Conservation (phyloP, 2,329 filamentous ascomycete species). For the Diaporthe vexans region DNA sequence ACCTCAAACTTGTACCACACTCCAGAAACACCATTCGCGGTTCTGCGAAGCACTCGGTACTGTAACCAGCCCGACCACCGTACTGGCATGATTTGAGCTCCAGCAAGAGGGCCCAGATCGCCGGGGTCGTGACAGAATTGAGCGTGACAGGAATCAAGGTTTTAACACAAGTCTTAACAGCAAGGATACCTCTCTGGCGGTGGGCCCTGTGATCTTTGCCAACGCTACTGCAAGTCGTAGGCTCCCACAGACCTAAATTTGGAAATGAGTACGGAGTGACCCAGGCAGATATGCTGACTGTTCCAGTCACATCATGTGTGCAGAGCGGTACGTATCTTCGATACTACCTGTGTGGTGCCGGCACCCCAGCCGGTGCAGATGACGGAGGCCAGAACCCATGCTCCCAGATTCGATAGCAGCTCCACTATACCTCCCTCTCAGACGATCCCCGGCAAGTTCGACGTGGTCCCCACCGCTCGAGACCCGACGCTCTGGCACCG, state of each 20-base stretch:
- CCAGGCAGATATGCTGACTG: background rate
- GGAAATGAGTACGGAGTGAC: conserved; percentile 29
- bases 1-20: conserved; percentile 5
- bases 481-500: conserved; percentile 25
- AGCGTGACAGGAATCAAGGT: conserved; percentile 28
- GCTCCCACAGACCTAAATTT: conserved; percentile 36
- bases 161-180: conserved; percentile 16
- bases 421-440: conserved; percentile 31
- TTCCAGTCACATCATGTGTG: conserved; percentile 7
- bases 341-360: background rate
- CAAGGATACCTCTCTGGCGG: background rate
- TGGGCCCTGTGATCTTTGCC: conserved; percentile 39
- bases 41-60: background rate
- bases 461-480: conserved; percentile 6
- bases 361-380: conserved; percentile 27
- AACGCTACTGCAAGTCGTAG: conserved; percentile 40
- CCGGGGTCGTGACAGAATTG: conserved; percentile 6
- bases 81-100: background rate
- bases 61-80: background rate
- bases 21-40: background rate
- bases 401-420: conserved; percentile 26
- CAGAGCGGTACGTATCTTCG: background rate
- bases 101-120: background rate
- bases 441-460: conserved; percentile 20
- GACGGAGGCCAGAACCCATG: conserved; percentile 12